These are phyloP conservation scores for Cephalotrichum gorgonifer DNA, from an alignment of 2,329 filamentous ascomycete species.

Conservation along the genomic window DNA sequence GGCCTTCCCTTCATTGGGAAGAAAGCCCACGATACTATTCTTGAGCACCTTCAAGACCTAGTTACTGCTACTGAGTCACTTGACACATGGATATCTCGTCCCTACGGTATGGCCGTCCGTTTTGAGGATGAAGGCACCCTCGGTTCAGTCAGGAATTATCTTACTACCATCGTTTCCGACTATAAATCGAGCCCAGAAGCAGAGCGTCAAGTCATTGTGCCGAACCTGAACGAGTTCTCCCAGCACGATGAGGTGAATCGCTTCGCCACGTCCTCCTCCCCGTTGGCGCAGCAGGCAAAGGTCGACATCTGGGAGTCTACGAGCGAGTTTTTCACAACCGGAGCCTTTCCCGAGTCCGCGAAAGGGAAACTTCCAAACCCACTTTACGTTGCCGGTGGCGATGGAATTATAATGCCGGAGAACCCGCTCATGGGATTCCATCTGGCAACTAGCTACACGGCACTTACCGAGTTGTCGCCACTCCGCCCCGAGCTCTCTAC, in stretches of 20 bases:
- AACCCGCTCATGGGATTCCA: slow-evolving; percentile 47
- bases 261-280: neutral
- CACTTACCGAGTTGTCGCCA: slow-evolving; percentile 26
- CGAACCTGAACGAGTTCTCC: neutral
- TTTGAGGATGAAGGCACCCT: slow-evolving; percentile 1
- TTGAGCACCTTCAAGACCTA: slow-evolving; percentile 6
- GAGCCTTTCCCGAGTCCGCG: neutral
- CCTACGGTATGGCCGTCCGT: neutral
- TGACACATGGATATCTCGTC: neutral
- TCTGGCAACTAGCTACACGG: slow-evolving; percentile 35
- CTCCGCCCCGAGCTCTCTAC: slow-evolving; percentile 15
- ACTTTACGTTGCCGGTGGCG: neutral
- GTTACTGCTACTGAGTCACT: neutral
- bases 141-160: slow-evolving; percentile 4
- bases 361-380: neutral
- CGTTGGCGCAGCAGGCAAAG: slow-evolving; percentile 2
- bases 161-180: neutral
- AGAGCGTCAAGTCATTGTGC: neutral
- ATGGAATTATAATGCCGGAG: neutral
- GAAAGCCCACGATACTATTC: neutral
- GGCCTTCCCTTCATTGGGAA: neutral
- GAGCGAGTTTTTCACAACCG: neutral
- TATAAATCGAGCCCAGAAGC: neutral
- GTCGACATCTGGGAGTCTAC: slow-evolving; percentile 1
- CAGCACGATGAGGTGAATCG: slow-evolving; percentile 2